phyloP scores from a whole-genome alignment of 495 filamentous ascomycete species.

The Xylaria curta region DNA sequence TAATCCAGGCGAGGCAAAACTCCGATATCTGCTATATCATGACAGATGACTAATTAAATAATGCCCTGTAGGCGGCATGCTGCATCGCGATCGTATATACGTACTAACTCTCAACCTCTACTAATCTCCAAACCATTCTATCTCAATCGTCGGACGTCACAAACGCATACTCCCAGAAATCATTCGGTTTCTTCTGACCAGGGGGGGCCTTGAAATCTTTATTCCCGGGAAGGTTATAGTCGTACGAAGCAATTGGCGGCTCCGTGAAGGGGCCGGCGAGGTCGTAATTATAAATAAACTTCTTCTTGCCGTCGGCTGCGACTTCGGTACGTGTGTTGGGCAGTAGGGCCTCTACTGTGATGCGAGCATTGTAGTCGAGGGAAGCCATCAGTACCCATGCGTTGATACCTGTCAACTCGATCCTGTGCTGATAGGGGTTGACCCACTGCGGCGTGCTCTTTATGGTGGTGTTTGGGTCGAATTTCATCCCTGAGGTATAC shows the following conservation, averaged over 20 bases:
- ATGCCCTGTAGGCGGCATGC: background rate
- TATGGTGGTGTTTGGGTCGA: background rate
- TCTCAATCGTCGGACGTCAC: too few relatives aligned
- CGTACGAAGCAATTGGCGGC: background rate
- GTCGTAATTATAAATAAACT: constrained; percentile 22
- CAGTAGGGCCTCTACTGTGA: constrained; percentile 32
- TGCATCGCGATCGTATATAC: background rate
- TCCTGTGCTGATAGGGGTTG: constrained; percentile 32
- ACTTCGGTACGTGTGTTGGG: constrained; percentile 26
- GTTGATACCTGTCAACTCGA: constrained; percentile 41
- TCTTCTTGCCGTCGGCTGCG: constrained; percentile 29
- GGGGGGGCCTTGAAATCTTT: background rate
- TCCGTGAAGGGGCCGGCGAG: constrained; percentile 21
- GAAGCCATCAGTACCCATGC: constrained; percentile 39
- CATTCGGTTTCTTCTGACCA: background rate
- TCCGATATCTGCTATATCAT: background rate
- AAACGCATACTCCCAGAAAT: background rate
- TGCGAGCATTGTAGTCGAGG: constrained; percentile 37
- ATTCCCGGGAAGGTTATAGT: constrained; percentile 20
- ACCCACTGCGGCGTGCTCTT: constrained; percentile 31
- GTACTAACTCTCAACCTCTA: background rate
- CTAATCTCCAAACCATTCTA: background rate
- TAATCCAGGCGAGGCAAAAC: background rate
- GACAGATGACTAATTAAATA: background rate
- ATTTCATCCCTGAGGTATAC: background rate